A percentile compares a stretch with the other conserved stretches of the same genome.
phyloP scores from a whole-genome alignment of 1,284 basidiomycete species.

The Ganoderma multipileum region DNA sequence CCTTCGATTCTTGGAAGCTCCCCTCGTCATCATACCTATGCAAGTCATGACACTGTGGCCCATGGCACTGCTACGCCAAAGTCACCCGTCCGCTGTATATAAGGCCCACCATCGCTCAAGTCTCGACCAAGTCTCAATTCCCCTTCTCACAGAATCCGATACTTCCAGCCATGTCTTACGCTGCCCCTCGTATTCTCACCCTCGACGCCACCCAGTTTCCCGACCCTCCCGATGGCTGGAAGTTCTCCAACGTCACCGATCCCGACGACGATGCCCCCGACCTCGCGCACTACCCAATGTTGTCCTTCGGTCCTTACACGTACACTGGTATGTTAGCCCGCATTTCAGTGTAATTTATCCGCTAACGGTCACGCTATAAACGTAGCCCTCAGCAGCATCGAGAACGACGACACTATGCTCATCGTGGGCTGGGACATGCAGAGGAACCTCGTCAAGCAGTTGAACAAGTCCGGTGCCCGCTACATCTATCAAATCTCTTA shows the following conservation, averaged over 20 bases:
- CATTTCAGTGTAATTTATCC: background rate
- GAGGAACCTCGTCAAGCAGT: slow-evolving; percentile 2
- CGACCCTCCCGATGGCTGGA: background rate
- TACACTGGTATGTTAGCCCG: background rate
- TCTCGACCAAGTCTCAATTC: too few relatives aligned
- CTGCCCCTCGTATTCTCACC: background rate
- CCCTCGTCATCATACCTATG: too few relatives aligned
- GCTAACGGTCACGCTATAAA: background rate
- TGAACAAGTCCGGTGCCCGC: background rate
- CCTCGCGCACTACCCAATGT: background rate
- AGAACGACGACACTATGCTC: background rate
- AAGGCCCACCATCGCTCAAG: too few relatives aligned
- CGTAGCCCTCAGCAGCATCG: background rate
- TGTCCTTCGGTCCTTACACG: background rate
- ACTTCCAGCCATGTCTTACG: background rate
- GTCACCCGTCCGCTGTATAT: too few relatives aligned
- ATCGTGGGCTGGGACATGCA: background rate
- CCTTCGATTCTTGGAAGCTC: too few relatives aligned
- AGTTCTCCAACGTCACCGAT: background rate
- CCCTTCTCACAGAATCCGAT: too few relatives aligned
- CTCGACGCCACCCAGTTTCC: background rate
- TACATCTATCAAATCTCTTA: background rate
- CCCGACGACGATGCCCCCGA: background rate
- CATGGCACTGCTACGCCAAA: too few relatives aligned
- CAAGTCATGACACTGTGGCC: too few relatives aligned